Evolutionary conservation across 208 protist species (phyloP).

Genomic region (Leishmania arabica): DNA sequence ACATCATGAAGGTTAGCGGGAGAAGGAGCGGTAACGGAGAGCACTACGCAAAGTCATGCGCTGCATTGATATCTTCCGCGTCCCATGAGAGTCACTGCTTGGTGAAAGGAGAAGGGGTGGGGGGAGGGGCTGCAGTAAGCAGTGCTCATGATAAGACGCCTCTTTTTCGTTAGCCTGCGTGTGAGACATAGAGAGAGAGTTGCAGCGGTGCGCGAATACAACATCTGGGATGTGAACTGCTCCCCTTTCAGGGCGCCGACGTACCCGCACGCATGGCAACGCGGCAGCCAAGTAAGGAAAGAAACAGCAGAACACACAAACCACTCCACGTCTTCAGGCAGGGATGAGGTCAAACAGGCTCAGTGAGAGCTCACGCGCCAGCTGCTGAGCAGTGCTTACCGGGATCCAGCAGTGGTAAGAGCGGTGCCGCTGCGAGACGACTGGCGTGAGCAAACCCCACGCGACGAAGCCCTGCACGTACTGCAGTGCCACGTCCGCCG

Average conservation of each 20-base stretch:
- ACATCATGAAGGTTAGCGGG: not conserved
- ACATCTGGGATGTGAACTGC: not conserved
- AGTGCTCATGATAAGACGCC: not conserved
- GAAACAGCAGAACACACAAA: not conserved
- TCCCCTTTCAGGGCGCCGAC: not conserved
- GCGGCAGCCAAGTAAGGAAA: not conserved
- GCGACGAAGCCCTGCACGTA: conserved; percentile 67
- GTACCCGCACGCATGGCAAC: not conserved
- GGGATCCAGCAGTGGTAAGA: conserved; percentile 83
- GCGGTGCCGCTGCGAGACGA: conserved; percentile 27
- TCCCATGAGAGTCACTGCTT: not conserved
- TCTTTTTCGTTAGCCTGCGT: not conserved
- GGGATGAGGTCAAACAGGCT: conserved; percentile 85
- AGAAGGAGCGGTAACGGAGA: not conserved
- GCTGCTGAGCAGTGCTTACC: conserved; percentile 65
- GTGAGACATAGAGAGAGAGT: not conserved
- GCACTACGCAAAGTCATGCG: too few relatives aligned
- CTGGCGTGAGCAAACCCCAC: conserved; percentile 74
- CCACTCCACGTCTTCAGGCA: conserved; percentile 10
- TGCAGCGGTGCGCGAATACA: not conserved
- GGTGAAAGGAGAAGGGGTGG: not conserved
- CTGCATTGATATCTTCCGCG: not conserved
- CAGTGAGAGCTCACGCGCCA: conserved; percentile 59
- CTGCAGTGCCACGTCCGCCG: conserved; percentile 55
- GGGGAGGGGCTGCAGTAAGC: not conserved